Base-by-base conservation (phyloP, 169 alveolate species). In the Plasmodium gaboni region DNA sequence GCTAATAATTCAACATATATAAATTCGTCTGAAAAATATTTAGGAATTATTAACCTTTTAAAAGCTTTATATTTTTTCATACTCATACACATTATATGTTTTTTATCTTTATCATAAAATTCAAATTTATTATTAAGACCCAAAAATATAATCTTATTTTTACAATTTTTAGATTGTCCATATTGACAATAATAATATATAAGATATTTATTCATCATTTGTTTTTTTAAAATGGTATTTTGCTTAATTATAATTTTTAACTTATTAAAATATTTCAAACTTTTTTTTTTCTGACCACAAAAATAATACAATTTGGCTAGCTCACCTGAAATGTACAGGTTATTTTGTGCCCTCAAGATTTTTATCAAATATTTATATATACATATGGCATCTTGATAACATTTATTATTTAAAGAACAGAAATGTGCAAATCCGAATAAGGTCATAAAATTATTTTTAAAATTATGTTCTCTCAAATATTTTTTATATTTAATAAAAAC, bases 391-490 rank as follows among this genome's bases (percentile, higher is more conserved):
- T 76, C 65, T 57, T 63, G 63, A 57, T 76, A 65, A 15, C 26
- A 50, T 15, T 10, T 26, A 61, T 13, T 22, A 48, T 76, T 76
- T 9, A 76, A 71, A 12, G 89, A 76, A 42, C 89, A 76, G 65
- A 64, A 76, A 68, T 76, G 89, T 2, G 89, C 89, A 68, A 63
- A 76, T 17, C 78, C 89, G 59, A 76, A 76, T 64, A 76, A 51
- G 8, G 89, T 44, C 89, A 76, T 53, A 22, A 76, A 10, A 10
- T 64, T 76, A 50, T 68, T 76, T 76, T 50, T 76, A 38, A 76
- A 76, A 15, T 50, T 76, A 22, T 76, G 26, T 59, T 44, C 65
- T 64, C 51, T 61, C 32, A 48, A 26, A 71, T 76, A 76, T 32
- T 17, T 69, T 13, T 64, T 38, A 55, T 76, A 76, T 57, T 57